These are phyloP conservation scores for Haberlea rhodopensis DNA, from an alignment of 257 asterid species.

Conservation along the genomic window DNA sequence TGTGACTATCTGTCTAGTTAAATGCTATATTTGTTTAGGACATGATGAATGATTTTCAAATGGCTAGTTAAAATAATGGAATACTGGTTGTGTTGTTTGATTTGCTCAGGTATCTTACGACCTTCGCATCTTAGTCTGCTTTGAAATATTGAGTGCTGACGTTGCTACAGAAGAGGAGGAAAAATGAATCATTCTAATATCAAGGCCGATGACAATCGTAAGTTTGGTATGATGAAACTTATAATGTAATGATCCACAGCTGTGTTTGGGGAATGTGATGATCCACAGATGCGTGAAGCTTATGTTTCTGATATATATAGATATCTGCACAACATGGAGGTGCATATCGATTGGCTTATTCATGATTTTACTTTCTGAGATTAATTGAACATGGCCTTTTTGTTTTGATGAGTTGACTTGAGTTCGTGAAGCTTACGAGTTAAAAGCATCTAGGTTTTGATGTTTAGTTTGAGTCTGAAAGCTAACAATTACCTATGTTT, in stretches of 20 bases:
- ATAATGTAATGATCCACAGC: no score
- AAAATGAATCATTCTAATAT: no score
- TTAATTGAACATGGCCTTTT: background rate
- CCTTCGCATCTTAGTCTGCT: background rate
- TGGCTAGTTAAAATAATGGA: slow-evolving; percentile 7
- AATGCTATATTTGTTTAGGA: background rate
- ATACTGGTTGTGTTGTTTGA: slow-evolving; percentile 10
- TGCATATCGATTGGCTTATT: slow-evolving; percentile 16
- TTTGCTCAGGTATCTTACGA: background rate
- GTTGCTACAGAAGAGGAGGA: background rate
- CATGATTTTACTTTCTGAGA: background rate
- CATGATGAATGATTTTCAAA: slow-evolving; percentile 1
- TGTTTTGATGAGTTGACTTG: background rate
- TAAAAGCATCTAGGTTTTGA: background rate
- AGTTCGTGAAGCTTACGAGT: background rate
- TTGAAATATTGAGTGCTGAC: background rate
- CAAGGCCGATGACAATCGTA: no score
- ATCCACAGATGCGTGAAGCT: slow-evolving; percentile 73
- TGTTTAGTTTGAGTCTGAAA: no score
- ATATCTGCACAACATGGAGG: slow-evolving; percentile 85
- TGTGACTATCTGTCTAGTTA: background rate
- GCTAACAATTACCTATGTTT: no score
- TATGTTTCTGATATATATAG: no score
- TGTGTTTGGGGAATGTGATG: slow-evolving; percentile 36
- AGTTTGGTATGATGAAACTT: background rate